Percentiles rank a stretch among this genome's conserved stretches.
Evolutionary conservation across 345 rosid genomes (phyloP).

Genomic region (Gynandropsis gynandra): DNA sequence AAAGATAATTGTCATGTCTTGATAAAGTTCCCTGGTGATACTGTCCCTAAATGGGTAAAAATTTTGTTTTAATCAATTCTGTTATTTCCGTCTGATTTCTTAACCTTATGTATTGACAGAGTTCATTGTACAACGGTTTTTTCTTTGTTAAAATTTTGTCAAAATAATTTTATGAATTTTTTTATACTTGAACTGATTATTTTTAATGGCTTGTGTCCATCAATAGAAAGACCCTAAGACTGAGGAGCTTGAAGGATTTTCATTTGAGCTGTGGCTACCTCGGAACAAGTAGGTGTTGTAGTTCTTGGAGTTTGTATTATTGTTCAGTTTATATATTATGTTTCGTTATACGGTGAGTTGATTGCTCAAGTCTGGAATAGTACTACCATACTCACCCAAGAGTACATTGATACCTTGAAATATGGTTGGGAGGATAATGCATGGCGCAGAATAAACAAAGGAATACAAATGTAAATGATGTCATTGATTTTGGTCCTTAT

Average conservation of each 20-base stretch:
- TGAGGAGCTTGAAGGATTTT: slow-evolving; percentile 71
- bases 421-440: slow-evolving; percentile 98
- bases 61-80: background rate
- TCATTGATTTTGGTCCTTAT: background rate
- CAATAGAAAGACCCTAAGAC: slow-evolving; percentile 77
- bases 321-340: slow-evolving; percentile 9
- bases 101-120: background rate
- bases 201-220: slow-evolving; percentile 1
- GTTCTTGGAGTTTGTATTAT: slow-evolving; percentile 11
- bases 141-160: slow-evolving; percentile 4
- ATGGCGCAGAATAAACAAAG: slow-evolving; percentile 93
- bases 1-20: slow-evolving; percentile 58
- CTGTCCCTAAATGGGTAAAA: slow-evolving; percentile 84
- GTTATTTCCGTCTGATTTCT: background rate
- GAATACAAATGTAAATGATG: slow-evolving; percentile 64
- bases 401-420: slow-evolving; percentile 82
- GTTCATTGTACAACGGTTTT: background rate
- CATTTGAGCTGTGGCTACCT: slow-evolving; percentile 89
- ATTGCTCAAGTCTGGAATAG: slow-evolving; percentile 80
- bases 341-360: slow-evolving; percentile 37
- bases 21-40: slow-evolving; percentile 58
- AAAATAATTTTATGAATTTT: background rate
- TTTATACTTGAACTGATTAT: background rate
- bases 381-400: slow-evolving; percentile 84
- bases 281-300: slow-evolving; percentile 53